Percentiles rank a stretch among this genome's conserved stretches.
Conservation (phyloP, 805 yeast species). For the Metschnikowia picachoensis region DNA sequence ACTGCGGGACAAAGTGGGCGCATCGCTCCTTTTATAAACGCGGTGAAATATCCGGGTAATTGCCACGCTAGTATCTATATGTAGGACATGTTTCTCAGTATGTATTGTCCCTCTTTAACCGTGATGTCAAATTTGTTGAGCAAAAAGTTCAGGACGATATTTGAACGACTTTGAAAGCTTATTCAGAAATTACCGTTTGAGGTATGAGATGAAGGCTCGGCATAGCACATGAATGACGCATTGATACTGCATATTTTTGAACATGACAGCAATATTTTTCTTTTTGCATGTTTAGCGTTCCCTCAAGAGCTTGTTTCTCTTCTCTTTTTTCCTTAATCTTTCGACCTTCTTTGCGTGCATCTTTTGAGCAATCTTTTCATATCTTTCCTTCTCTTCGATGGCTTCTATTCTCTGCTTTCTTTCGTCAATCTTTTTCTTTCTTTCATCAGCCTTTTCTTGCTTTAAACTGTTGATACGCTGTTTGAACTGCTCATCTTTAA, state of each 20-base stretch:
- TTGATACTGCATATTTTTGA: no score
- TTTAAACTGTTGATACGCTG: slow-evolving; percentile 67
- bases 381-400: slow-evolving; percentile 87
- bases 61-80: slow-evolving; percentile 7
- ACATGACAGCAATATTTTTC: no score
- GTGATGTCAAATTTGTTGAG: not conserved
- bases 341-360: slow-evolving; percentile 93
- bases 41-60: slow-evolving; percentile 22
- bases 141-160: no score
- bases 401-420: slow-evolving; percentile 71
- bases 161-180: no score
- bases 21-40: slow-evolving; percentile 24
- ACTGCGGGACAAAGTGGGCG: slow-evolving; percentile 11
- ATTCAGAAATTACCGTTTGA: no score
- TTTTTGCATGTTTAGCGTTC: slow-evolving; percentile 55
- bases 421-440: slow-evolving; percentile 49
- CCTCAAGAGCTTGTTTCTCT: slow-evolving; percentile 88
- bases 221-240: no score
- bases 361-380: slow-evolving; percentile 72
- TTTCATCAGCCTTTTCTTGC: slow-evolving; percentile 68
- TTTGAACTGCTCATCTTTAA: slow-evolving; percentile 63
- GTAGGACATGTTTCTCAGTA: slow-evolving; percentile 8
- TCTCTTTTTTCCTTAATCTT: slow-evolving; percentile 83
- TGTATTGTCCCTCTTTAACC: not conserved
- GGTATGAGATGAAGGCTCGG: no score